A percentile compares a stretch with the other conserved stretches of the same genome.
phyloP scores from a whole-genome alignment of 176 grass and related monocot species.

The Lolium perenne region DNA sequence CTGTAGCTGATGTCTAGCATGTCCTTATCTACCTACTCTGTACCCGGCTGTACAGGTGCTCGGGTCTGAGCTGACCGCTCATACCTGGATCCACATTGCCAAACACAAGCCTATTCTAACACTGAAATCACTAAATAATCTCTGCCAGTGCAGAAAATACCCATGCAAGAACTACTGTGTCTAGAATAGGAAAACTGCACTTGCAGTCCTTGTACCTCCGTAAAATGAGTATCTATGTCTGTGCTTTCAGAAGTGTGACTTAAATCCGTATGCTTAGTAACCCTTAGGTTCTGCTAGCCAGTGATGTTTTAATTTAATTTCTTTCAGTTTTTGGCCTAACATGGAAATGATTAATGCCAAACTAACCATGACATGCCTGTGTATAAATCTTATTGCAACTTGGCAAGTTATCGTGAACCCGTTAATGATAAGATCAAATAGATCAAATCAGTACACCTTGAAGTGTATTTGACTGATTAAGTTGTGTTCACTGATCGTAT shows the following conservation, averaged over 20 bases:
- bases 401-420: not conserved
- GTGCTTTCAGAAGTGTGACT: slow-evolving; percentile 11
- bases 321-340: not conserved
- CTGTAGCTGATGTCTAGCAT: no score
- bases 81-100: no score
- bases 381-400: not conserved
- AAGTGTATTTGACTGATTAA: slow-evolving; percentile 8
- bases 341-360: not conserved
- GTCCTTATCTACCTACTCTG: no score
- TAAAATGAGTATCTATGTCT: slow-evolving; percentile 1
- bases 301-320: not conserved
- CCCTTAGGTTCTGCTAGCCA: not conserved
- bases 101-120: no score
- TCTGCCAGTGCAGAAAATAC: not conserved
- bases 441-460: not conserved
- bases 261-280: slow-evolving; percentile 25
- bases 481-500: slow-evolving; percentile 3
- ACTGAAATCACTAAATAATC: not conserved
- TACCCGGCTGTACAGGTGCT: no score
- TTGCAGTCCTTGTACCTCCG: slow-evolving; percentile 9
- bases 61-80: no score
- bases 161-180: not conserved
- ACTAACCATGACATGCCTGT: not conserved
- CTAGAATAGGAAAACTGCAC: slow-evolving; percentile 7
- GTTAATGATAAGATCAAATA: not conserved